Evolutionary conservation across 2,329 filamentous ascomycete genomes (phyloP).

Genomic region (Zymoseptoria pseudotritici): DNA sequence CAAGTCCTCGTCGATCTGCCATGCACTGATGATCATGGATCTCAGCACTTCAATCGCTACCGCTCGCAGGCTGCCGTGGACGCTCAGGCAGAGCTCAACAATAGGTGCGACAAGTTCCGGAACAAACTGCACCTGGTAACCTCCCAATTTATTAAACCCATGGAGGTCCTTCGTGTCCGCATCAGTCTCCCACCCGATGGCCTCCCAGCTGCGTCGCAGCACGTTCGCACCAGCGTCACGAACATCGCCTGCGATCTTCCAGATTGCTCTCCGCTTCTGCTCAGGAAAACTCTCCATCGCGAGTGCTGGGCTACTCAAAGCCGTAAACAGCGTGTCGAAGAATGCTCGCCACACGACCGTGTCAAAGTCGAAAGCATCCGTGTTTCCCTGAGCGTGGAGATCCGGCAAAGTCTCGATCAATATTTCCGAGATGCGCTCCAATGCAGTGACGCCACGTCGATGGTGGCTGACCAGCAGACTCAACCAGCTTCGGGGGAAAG

Average conservation of each 20-base stretch:
- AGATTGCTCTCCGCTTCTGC: slow-evolving; percentile 90
- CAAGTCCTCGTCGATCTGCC: slow-evolving; percentile 89
- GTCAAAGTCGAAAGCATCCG: slow-evolving; percentile 57
- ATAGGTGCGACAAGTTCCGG: slow-evolving; percentile 85
- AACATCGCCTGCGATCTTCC: slow-evolving; percentile 98
- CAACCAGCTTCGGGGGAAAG: slow-evolving; percentile 83
- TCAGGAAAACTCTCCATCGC: slow-evolving; percentile 94
- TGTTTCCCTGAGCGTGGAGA: slow-evolving; percentile 73
- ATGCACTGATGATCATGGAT: slow-evolving; percentile 98
- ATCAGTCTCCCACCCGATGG: slow-evolving; percentile 91
- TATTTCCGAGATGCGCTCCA: slow-evolving; percentile 74
- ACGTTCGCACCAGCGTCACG: slow-evolving; percentile 84
- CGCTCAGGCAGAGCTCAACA: slow-evolving; percentile 87
- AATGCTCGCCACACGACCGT: slow-evolving; percentile 91
- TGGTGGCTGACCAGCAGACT: slow-evolving; percentile 66
- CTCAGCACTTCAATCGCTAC: slow-evolving; percentile 91
- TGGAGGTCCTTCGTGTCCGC: slow-evolving; percentile 71
- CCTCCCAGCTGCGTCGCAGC: slow-evolving; percentile 79
- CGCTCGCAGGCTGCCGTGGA: slow-evolving; percentile 80
- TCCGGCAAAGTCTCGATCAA: slow-evolving; percentile 76
- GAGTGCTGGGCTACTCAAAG: slow-evolving; percentile 81
- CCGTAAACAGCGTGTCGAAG: slow-evolving; percentile 79
- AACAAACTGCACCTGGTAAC: slow-evolving; percentile 97
- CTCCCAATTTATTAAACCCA: slow-evolving; percentile 76
- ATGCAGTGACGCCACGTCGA: slow-evolving; percentile 67